Evolutionary conservation across 176 grass and related monocot species (phyloP), one percentile per base, ranked within the genome.

Genomic region (Carex scoparia): DNA sequence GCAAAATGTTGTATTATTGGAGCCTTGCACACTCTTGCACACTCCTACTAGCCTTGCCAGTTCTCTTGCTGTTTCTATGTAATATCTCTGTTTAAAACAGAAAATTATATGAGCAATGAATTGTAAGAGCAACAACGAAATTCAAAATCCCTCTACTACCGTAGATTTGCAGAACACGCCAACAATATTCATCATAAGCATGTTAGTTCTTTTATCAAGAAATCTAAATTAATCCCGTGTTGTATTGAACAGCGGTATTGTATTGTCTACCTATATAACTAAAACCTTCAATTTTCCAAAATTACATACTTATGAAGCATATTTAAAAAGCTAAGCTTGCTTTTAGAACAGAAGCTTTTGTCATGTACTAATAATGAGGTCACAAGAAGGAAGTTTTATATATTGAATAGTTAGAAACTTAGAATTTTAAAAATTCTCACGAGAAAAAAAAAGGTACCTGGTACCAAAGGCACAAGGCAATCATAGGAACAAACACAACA

Each of bases 1-100:
- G 94, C 87, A 85, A 94, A 97, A 87, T 97, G 90, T 16, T 97
- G 94, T 80, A 94, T 91, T 61, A 93, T 92, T 53, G 94, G 94
- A 84, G 94, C 94, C 88, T 97, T 90, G 89, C 88, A 92, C 49
- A 92, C 87, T 31, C 92, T 97, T 90, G 89, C 88, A 92, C 49
- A 92, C 87, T 31, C 92, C 94, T 32, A 84, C 80, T 78, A 97
- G 85, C 77, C 94, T 90, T 83, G 91, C 82, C 59, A 94, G 42
- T 81, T 97, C 92, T 55, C 92, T 88, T 61, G 90, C 90, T 8
- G 94, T 91, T 61, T 92, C 84, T 84, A 94, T 91, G 79, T 97
- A 97, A 85, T 94, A 94, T 35, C 84, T 85, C 94, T 97, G 84
- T 61, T 61, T 15, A 40, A 87, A 51, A 86, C 80, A 87, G 81